Evolutionary conservation across 2,329 filamentous ascomycete genomes (phyloP), one percentile per base, ranked within the genome.

Genomic region (Byssothecium circinans): DNA sequence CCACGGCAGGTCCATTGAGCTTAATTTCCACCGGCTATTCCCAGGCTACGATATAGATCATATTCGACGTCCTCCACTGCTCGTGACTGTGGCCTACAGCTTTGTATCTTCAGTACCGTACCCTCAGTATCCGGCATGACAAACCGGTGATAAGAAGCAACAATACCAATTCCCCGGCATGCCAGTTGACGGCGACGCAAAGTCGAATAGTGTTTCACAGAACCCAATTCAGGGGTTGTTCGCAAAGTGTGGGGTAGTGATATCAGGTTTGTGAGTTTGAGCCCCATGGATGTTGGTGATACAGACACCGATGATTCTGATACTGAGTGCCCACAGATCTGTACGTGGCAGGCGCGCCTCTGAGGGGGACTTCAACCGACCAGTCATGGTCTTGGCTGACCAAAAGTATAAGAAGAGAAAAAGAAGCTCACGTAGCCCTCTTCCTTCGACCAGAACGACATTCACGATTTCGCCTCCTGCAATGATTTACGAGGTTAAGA

Each of bases 341-440:
- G 62, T 66, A 64, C 62, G 67, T 67, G 62, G 53, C 20, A 60
- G 57, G 49, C 50, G 57, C 48, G 44, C 30, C 27, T 62, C 60
- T 52, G 49, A 56, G 45, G 54, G 57, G 18, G 52, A 57, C 36
- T 48, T 56, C 33, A 57, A 62, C 45, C 54, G 54, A 49, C 53
- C 50, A 47, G 54, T 49, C 49, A 67, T 64, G 62, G 55, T 53
- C 27, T 43, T 52, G 53, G 58, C 64, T 67, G 56, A 68, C 59
- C 62, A 58, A 36, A 61, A 54, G 45, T 49, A 56, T 12, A 67
- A 62, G 50, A 70, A 70, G 57, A 68, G 61, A 53, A 66, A 61
- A 56, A 60, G 66, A 44, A 54, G 54, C 7, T 52, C 53, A 18
- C 49, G 44, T 5, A 64, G 61, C 43, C 59, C 56, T 27, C 35